Percentiles rank a stretch among this genome's conserved stretches.
Evolutionary conservation across 2,329 filamentous ascomycete species (phyloP).

Genomic region (Pseudocercospora musae): DNA sequence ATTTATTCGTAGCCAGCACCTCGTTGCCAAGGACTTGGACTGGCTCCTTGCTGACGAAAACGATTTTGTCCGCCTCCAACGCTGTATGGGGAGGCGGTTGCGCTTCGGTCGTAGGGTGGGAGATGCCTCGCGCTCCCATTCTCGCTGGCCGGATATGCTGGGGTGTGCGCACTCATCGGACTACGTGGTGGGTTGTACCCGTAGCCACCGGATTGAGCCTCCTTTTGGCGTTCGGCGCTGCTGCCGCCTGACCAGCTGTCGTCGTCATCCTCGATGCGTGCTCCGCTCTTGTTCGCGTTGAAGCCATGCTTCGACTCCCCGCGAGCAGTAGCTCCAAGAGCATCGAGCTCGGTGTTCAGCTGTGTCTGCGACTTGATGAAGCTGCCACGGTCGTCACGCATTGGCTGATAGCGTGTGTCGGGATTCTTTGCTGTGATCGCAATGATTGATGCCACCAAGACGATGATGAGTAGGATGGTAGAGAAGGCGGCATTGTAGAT

Average conservation of each 20-base stretch:
- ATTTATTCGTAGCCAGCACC: slow-evolving; percentile 61
- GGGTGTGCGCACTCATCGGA: slow-evolving; percentile 47
- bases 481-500: slow-evolving; percentile 81
- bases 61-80: slow-evolving; percentile 17
- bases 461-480: slow-evolving; percentile 75
- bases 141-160: slow-evolving; percentile 43
- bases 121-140: slow-evolving; percentile 40
- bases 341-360: slow-evolving; percentile 84
- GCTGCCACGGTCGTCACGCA: slow-evolving; percentile 92
- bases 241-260: slow-evolving; percentile 64
- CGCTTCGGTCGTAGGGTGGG: slow-evolving; percentile 38
- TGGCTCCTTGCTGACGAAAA: slow-evolving; percentile 39
- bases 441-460: slow-evolving; percentile 72
- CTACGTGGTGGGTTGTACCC: slow-evolving; percentile 45
- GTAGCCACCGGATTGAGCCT: slow-evolving; percentile 29
- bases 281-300: slow-evolving; percentile 50
- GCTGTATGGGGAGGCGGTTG: slow-evolving; percentile 34
- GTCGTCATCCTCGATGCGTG: slow-evolving; percentile 68
- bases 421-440: slow-evolving; percentile 90
- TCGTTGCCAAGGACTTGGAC: slow-evolving; percentile 62
- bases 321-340: slow-evolving; percentile 81
- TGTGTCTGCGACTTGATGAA: slow-evolving; percentile 96
- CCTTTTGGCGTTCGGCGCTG: slow-evolving; percentile 40
- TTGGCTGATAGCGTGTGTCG: slow-evolving; percentile 90
- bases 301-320: slow-evolving; percentile 61